Conservation (phyloP, 2,329 filamentous ascomycete genomes). For the Pochonia chlamydosporia region DNA sequence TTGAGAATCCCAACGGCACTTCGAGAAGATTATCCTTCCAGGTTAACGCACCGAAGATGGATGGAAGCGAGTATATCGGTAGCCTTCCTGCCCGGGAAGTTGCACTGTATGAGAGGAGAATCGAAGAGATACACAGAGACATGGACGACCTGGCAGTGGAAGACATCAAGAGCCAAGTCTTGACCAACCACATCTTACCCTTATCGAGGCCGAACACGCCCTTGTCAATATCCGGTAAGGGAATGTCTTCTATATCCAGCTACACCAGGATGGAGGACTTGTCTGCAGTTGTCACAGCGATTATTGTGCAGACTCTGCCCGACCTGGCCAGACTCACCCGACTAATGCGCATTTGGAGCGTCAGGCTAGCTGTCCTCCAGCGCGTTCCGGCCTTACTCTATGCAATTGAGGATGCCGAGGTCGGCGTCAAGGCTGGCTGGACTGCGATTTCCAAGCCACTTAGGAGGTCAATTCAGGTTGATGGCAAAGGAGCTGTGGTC, state of each 20-base stretch:
- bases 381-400: slow-evolving; percentile 64
- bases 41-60: slow-evolving; percentile 15
- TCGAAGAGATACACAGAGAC: slow-evolving; percentile 66
- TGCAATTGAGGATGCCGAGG: slow-evolving; percentile 60
- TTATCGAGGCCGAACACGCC: slow-evolving; percentile 32
- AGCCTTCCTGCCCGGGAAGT: slow-evolving; percentile 63
- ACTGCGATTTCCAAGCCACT: slow-evolving; percentile 42
- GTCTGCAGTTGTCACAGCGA: slow-evolving; percentile 83
- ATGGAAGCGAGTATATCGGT: slow-evolving; percentile 53
- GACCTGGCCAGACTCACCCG: slow-evolving; percentile 67
- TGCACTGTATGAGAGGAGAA: slow-evolving; percentile 61
- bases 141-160: slow-evolving; percentile 70
- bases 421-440: slow-evolving; percentile 62
- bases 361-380: slow-evolving; percentile 68
- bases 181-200: slow-evolving; percentile 71
- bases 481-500: slow-evolving; percentile 11
- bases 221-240: slow-evolving; percentile 22
- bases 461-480: slow-evolving; percentile 13
- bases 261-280: slow-evolving; percentile 81
- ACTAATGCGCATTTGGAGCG: slow-evolving; percentile 72
- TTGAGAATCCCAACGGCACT: slow-evolving; percentile 41
- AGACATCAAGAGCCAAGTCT: slow-evolving; percentile 81
- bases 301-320: slow-evolving; percentile 82
- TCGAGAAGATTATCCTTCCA: slow-evolving; percentile 31
- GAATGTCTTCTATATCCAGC: slow-evolving; percentile 38